phyloP scores from a whole-genome alignment of 495 filamentous ascomycete species.

The Hypoxylon perforatum region DNA sequence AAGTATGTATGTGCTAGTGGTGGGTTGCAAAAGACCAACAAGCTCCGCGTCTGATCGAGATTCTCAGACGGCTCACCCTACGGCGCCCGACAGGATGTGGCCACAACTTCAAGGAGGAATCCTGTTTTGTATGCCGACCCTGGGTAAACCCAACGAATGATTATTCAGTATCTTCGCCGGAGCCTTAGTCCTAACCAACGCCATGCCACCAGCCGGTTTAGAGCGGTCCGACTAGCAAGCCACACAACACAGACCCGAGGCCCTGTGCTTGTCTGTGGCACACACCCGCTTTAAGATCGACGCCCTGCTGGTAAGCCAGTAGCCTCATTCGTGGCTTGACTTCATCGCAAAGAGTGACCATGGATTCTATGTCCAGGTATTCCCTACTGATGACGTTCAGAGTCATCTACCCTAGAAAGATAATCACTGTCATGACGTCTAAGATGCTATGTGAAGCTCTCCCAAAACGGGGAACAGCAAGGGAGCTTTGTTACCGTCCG shows the following conservation, averaged over 20 bases:
- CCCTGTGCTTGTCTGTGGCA: constrained; percentile 24
- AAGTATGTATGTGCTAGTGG: not conserved
- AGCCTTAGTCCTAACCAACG: not conserved
- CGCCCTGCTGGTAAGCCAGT: constrained; percentile 3
- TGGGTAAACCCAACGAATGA: constrained; percentile 21
- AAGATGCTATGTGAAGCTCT: constrained; percentile 27
- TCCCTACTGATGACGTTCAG: constrained; percentile 45
- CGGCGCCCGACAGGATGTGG: constrained; percentile 6
- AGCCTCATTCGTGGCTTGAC: constrained; percentile 44
- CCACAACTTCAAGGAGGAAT: constrained; percentile 9
- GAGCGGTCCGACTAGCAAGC: constrained; percentile 24
- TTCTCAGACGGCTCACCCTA: constrained; percentile 23
- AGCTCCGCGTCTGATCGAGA: constrained; percentile 31
- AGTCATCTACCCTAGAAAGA: not conserved
- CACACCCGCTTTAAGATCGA: constrained; percentile 27
- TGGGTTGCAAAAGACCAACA: constrained; percentile 1
- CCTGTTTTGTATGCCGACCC: constrained; percentile 28
- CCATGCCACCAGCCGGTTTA: not conserved
- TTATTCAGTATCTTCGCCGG: not conserved
- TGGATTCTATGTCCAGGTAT: constrained; percentile 28
- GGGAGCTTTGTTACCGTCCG: constrained; percentile 2
- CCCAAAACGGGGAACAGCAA: not conserved
- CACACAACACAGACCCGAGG: constrained; percentile 15
- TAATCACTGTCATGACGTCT: constrained; percentile 43
- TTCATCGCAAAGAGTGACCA: constrained; percentile 24